Conservation (phyloP, 805 yeast species). For the Saccharomycopsis malanga region DNA sequence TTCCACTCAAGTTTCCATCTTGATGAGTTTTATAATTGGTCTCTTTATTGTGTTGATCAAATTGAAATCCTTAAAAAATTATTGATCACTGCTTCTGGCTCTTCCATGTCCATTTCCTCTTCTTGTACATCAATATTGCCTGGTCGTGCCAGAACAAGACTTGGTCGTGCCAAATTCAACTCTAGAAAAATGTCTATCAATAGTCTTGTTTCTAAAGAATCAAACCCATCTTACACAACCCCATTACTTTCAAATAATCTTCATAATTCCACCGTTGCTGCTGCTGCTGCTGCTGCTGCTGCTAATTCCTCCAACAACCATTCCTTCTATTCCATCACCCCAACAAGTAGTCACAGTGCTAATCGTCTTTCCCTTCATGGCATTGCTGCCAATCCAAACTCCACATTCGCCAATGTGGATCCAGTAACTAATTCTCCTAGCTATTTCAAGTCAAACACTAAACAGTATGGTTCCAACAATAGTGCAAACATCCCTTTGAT, state of each 20-base stretch:
- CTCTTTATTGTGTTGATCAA: background rate
- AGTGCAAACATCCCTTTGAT: background rate
- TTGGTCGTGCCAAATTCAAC: background rate
- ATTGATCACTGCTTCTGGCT: background rate
- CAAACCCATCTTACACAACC: background rate
- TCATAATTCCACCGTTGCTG: background rate
- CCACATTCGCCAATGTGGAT: background rate
- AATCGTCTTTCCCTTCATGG: background rate
- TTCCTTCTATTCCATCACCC: background rate
- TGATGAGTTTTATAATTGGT: background rate
- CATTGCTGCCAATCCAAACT: background rate
- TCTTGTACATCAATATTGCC: background rate
- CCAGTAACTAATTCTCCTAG: background rate
- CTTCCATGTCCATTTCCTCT: background rate
- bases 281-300: background rate
- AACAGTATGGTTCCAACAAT: background rate
- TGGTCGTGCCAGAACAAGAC: background rate
- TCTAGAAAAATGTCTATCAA: slow-evolving; percentile 5
- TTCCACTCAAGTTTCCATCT: slow-evolving; percentile 7
- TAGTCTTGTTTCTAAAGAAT: background rate
- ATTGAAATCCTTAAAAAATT: background rate
- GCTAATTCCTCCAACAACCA: background rate
- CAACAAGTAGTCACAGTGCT: background rate
- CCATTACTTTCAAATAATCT: background rate
- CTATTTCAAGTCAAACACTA: background rate